Percentiles rank a stretch among this genome's conserved stretches.
Conservation (phyloP, 2,329 filamentous ascomycete genomes). For the Nakataea oryzae region DNA sequence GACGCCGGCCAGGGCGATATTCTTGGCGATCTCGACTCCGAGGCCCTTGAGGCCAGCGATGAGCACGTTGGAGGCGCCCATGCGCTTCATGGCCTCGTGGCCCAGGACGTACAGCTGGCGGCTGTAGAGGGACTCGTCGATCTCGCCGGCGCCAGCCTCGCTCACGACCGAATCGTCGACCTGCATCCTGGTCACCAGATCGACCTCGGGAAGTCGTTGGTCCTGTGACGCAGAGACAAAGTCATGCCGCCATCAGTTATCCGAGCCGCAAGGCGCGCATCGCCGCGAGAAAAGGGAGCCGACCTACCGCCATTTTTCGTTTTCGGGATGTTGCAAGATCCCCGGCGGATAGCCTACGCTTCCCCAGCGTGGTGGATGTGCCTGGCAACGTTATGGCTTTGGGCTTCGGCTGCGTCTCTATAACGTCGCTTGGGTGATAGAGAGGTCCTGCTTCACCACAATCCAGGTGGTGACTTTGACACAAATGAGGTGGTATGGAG, state of each 20-base stretch:
- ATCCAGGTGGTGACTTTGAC: background rate
- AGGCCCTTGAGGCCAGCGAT: slow-evolving; percentile 86
- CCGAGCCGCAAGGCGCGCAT: background rate
- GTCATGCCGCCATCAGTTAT: slow-evolving; percentile 3
- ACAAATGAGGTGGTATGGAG: background rate
- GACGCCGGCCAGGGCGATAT: slow-evolving; percentile 93
- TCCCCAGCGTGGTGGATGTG: slow-evolving; percentile 43
- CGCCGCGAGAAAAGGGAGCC: background rate
- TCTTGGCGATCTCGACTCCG: slow-evolving; percentile 97
- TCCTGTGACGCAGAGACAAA: slow-evolving; percentile 23
- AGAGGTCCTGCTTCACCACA: background rate
- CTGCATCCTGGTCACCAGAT: slow-evolving; percentile 55
- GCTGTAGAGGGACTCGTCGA: slow-evolving; percentile 66
- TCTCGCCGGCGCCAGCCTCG: slow-evolving; percentile 42
- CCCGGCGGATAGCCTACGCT: slow-evolving; percentile 56
- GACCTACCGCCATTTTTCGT: slow-evolving; percentile 51
- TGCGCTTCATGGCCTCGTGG: slow-evolving; percentile 92
- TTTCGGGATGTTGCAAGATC: slow-evolving; percentile 46
- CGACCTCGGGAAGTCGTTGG: slow-evolving; percentile 45
- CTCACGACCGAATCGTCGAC: slow-evolving; percentile 50
- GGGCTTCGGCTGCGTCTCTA: background rate
- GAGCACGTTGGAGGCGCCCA: slow-evolving; percentile 91
- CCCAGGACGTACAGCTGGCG: slow-evolving; percentile 63
- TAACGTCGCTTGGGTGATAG: background rate
- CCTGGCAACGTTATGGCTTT: background rate